A percentile compares a stretch with the other conserved stretches of the same genome.
Conservation (phyloP, 2,329 filamentous ascomycete genomes). For the Ramichloridium luteum region DNA sequence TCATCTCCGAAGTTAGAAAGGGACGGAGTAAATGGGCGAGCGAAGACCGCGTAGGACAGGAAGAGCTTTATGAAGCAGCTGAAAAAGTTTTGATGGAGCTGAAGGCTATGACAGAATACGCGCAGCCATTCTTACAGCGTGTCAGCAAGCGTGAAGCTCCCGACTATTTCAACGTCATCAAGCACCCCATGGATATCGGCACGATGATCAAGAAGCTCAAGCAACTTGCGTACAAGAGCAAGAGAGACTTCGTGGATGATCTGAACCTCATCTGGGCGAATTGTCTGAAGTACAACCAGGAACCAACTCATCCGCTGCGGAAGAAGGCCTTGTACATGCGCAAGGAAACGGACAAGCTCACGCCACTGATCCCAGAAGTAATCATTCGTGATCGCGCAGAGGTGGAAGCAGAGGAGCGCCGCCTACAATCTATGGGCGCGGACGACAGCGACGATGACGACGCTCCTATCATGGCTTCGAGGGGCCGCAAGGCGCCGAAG, state of each 20-base stretch:
- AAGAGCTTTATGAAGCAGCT: constrained; percentile 90
- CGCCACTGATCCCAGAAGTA: constrained; percentile 88
- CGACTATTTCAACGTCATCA: constrained; percentile 89
- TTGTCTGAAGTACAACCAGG: constrained; percentile 89
- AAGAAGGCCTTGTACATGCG: constrained; percentile 94
- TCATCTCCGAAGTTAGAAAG: constrained; percentile 96
- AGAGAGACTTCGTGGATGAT: constrained; percentile 88
- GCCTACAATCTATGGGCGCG: constrained; percentile 70
- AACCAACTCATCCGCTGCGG: constrained; percentile 71
- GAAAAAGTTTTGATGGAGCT: constrained; percentile 96
- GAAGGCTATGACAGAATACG: constrained; percentile 94
- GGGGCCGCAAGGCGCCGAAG: constrained; percentile 75
- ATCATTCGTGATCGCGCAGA: constrained; percentile 82
- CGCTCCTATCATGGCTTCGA: constrained; percentile 85
- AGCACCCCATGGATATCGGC: constrained; percentile 94
- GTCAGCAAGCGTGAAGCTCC: constrained; percentile 96
- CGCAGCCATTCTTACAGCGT: constrained; percentile 82
- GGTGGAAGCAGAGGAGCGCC: constrained; percentile 60
- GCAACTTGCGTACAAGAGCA: constrained; percentile 46
- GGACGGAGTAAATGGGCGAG: constrained; percentile 98
- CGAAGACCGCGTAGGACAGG: constrained; percentile 93
- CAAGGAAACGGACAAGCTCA: constrained; percentile 93
- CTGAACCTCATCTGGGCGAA: constrained; percentile 95
- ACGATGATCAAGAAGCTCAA: constrained; percentile 98
- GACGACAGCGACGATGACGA: constrained; percentile 78